Evolutionary conservation across 2,329 filamentous ascomycete genomes (phyloP).

Genomic region (Rhynchosporium secalis): DNA sequence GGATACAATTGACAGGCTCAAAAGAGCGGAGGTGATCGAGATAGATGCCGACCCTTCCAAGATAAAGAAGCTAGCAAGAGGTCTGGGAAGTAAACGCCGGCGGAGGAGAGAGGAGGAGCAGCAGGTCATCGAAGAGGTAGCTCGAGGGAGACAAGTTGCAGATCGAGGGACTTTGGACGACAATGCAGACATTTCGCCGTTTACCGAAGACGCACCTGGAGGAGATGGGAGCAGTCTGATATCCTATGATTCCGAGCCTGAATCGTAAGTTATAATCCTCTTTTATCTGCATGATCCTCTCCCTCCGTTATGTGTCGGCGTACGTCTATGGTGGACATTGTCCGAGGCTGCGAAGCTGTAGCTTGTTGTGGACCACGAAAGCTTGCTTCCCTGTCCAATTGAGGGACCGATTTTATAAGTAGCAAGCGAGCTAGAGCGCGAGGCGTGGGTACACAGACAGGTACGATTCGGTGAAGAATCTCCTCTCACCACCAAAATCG

Average conservation of each 20-base stretch:
- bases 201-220: constrained; percentile 2
- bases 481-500: constrained; percentile 12
- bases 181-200: constrained; percentile 19
- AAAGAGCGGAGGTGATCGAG: constrained; percentile 23
- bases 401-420: constrained; percentile 10
- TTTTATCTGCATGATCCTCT: constrained; percentile 13
- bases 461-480: constrained; percentile 20
- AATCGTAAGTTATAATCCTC: constrained; percentile 37
- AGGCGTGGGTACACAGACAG: not conserved
- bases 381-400: constrained; percentile 10
- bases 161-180: constrained; percentile 38
- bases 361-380: constrained; percentile 1
- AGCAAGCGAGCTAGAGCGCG: not conserved
- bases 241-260: constrained; percentile 39
- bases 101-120: constrained; percentile 46
- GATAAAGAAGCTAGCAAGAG: constrained; percentile 54
- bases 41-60: constrained; percentile 38
- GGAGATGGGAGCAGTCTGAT: constrained; percentile 36
- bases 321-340: not conserved
- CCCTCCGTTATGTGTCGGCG: not conserved
- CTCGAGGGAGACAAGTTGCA: constrained; percentile 38
- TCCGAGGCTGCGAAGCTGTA: constrained; percentile 3
- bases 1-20: constrained; percentile 33
- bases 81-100: constrained; percentile 50
- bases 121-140: constrained; percentile 40